phyloP scores from a whole-genome alignment of 345 rosid genomes.

The Euphorbia tirucalli region DNA sequence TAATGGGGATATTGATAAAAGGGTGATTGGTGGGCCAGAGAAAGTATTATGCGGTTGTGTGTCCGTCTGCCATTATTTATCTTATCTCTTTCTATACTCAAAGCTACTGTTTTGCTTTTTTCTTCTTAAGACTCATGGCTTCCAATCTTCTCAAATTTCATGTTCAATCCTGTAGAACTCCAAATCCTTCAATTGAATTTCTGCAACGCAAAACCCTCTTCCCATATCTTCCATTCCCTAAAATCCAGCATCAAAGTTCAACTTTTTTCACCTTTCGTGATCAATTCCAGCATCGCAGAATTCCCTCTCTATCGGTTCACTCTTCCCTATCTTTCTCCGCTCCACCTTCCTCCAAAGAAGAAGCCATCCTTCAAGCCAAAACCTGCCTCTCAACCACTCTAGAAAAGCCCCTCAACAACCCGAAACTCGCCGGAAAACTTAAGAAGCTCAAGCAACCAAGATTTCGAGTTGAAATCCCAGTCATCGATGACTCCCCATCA shows the following conservation, averaged over 20 bases:
- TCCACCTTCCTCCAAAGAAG: conserved; percentile 70
- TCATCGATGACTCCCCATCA: conserved; percentile 59
- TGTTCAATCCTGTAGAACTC: conserved; percentile 21
- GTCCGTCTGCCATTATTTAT: neutral
- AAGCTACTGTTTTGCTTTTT: neutral
- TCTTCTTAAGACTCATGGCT: conserved; percentile 29
- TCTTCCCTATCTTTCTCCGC: conserved; percentile 49
- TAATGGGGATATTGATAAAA: too few relatives aligned
- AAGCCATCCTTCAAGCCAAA: conserved; percentile 77
- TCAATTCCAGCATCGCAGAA: conserved; percentile 23
- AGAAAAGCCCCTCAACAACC: conserved; percentile 72
- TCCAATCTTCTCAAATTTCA: conserved; percentile 35
- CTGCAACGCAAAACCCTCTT: conserved; percentile 7
- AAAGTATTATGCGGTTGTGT: neutral
- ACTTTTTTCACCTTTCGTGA: neutral
- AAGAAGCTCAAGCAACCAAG: conserved; percentile 74
- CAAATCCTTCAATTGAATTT: conserved; percentile 15
- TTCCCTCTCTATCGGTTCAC: conserved; percentile 29
- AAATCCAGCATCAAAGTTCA: conserved; percentile 4
- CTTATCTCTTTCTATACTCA: neutral
- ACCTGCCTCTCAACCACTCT: conserved; percentile 67
- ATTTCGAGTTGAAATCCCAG: conserved; percentile 72
- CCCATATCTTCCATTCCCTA: conserved; percentile 8
- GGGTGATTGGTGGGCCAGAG: conserved; percentile 17
- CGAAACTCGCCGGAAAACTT: conserved; percentile 61